Percentiles rank a stretch among this genome's conserved stretches.
phyloP scores from a whole-genome alignment of 2,329 filamentous ascomycete genomes.

The Cladophialophora immunda region DNA sequence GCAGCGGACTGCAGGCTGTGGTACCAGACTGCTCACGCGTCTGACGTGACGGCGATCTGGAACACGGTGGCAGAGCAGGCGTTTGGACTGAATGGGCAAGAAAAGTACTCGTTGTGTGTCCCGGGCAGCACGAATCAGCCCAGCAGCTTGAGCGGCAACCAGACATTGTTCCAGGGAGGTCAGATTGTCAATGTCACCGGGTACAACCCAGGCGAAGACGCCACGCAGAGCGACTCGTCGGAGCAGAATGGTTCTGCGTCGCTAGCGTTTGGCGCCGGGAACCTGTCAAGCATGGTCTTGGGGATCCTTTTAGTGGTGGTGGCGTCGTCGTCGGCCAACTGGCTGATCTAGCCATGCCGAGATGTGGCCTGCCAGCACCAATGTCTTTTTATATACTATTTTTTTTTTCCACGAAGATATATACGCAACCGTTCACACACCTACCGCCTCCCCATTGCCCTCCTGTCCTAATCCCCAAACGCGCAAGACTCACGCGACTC shows the following conservation, averaged over 20 bases:
- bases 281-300: constrained; percentile 3
- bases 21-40: constrained; percentile 63
- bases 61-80: constrained; percentile 50
- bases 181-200: constrained; percentile 29
- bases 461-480: too few species aligned
- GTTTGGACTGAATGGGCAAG: constrained; percentile 40
- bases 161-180: constrained; percentile 27
- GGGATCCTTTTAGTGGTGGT: not conserved
- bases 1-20: constrained; percentile 69
- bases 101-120: constrained; percentile 20
- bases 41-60: constrained; percentile 64
- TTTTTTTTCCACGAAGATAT: not conserved
- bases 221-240: not conserved
- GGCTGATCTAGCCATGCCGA: not conserved
- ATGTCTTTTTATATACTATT: not conserved
- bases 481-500: too few species aligned
- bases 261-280: not conserved
- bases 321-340: not conserved
- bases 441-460: too few species aligned
- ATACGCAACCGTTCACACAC: too few species aligned
- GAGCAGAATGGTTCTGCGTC: constrained; percentile 10
- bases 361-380: too few species aligned
- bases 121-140: constrained; percentile 21
- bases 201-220: constrained; percentile 12
- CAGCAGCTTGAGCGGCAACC: constrained; percentile 35